These are phyloP conservation scores for Phaeodactylum tricornutum DNA, from an alignment of 108 stramenopile species.

Conservation along the genomic window DNA sequence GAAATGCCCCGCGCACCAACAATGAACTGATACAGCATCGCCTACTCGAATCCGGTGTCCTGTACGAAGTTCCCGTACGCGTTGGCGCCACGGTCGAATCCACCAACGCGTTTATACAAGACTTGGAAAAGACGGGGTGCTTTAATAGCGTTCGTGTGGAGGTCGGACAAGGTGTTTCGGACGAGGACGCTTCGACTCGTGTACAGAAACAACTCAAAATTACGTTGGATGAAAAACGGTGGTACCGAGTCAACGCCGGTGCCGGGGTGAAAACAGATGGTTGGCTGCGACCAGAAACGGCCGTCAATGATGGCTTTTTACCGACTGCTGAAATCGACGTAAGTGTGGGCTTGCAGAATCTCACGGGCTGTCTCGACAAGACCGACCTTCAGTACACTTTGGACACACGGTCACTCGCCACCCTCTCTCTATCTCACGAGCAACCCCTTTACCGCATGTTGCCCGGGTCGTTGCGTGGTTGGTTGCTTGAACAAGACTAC, in stretches of 20 bases:
- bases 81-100: constrained; percentile 13
- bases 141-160: constrained; percentile 46
- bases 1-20: constrained; percentile 23
- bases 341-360: constrained; percentile 43
- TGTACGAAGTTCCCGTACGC: constrained; percentile 14
- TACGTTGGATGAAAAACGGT: constrained; percentile 65
- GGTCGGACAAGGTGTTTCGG: constrained; percentile 12
- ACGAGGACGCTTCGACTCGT: neutral
- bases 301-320: constrained; percentile 11
- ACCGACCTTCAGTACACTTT: constrained; percentile 50
- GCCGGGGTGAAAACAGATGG: constrained; percentile 69
- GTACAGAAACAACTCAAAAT: constrained; percentile 28
- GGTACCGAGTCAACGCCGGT: constrained; percentile 75
- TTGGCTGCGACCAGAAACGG: constrained; percentile 12
- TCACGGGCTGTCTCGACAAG: constrained; percentile 56
- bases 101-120: constrained; percentile 22
- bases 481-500: constrained; percentile 4
- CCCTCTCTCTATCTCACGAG: constrained; percentile 43
- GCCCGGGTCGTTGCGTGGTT: constrained; percentile 7
- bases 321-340: constrained; percentile 78
- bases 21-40: constrained; percentile 39
- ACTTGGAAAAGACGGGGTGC: constrained; percentile 46
- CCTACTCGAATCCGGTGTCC: constrained; percentile 38
- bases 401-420: constrained; percentile 43
- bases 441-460: constrained; percentile 57